phyloP scores from a whole-genome alignment of 148 eudicot species.

The Selenicereus undatus region DNA sequence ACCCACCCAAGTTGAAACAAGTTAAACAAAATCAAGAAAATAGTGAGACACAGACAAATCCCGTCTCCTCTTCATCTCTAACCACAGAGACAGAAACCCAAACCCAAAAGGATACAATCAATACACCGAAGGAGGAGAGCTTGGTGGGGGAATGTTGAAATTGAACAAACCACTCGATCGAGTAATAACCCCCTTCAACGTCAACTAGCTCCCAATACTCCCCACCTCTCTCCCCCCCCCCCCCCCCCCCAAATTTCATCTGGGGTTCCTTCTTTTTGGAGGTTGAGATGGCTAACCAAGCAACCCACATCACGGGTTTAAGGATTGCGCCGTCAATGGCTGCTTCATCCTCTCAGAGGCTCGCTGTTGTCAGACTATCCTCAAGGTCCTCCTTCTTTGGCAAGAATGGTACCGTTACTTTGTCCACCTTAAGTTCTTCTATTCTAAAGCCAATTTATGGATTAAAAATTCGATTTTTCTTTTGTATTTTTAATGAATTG shows the following conservation, averaged over 20 bases:
- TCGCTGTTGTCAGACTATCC: constrained; percentile 39
- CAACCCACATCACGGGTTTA: constrained; percentile 43
- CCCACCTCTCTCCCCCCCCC: neutral
- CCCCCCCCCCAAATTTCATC: neutral
- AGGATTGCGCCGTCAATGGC: constrained; percentile 33
- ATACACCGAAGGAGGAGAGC: neutral
- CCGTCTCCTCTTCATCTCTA: constrained; percentile 7
- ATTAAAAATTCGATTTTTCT: neutral
- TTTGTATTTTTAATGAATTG: neutral
- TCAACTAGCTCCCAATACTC: neutral
- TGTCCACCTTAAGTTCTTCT: neutral
- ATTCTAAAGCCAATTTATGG: neutral
- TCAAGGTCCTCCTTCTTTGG: constrained; percentile 49
- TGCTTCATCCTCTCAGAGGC: constrained; percentile 34
- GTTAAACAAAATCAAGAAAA: neutral
- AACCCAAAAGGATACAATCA: constrained; percentile 1
- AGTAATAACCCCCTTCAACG: neutral
- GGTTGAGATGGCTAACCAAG: constrained; percentile 40
- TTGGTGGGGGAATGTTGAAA: neutral
- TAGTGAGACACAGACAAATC: neutral
- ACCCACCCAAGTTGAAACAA: constrained; percentile 2
- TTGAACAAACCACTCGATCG: constrained; percentile 20
- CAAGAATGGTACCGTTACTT: constrained; percentile 26
- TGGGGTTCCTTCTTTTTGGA: neutral
- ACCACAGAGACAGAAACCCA: constrained; percentile 16